Base-by-base conservation (phyloP, 345 rosid species). In the Firmiana major region DNA sequence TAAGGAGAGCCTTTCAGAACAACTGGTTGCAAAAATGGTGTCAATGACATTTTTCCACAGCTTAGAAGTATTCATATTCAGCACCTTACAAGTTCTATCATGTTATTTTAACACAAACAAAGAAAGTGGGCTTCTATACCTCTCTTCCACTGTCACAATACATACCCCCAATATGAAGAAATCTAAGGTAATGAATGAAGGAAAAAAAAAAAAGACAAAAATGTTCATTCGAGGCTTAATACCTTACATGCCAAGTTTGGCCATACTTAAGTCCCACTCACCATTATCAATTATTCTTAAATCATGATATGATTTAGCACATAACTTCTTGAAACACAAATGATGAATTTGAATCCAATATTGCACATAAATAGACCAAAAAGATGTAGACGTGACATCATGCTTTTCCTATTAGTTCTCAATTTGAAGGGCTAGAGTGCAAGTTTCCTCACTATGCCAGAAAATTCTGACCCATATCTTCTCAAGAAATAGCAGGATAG, bases 401-500 rank as follows among this genome's bases (percentile, higher is more conserved):
- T 34, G 63, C 45, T 48, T 51, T 64, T 28, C 9, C n/a, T 49
- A 17, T 36, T 71, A 13, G 60, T 48, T n/a, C 66, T 72, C 51
- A 66, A n/a, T 63, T 62, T 72, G 57, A 22, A 67, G 65, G 9
- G 38, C 28, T 38, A 38, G 40, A 64, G 21, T 24, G 48, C 38
- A 68, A 46, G 13, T 22, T 24, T 45, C 73, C 42, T 45, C 0
- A 7, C 21, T 46, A 24, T 68, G 2, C 24, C 22, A 40, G 28
- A 24, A 21, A 46, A 68, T 68, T 68, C 6, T 0, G 68, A 11
- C 9, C 45, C 59, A 28, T 31, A 70, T 57, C 68, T 73, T 11
- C 75, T 58, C 31, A 34, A 58, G 63, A 4, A 64, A 76, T 46
- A 70, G n/a, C 31, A 72, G 8, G 60, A 74, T 51, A 60, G 17